Conservation (phyloP, 2,329 filamentous ascomycete genomes). For the Verticillium nubilum region DNA sequence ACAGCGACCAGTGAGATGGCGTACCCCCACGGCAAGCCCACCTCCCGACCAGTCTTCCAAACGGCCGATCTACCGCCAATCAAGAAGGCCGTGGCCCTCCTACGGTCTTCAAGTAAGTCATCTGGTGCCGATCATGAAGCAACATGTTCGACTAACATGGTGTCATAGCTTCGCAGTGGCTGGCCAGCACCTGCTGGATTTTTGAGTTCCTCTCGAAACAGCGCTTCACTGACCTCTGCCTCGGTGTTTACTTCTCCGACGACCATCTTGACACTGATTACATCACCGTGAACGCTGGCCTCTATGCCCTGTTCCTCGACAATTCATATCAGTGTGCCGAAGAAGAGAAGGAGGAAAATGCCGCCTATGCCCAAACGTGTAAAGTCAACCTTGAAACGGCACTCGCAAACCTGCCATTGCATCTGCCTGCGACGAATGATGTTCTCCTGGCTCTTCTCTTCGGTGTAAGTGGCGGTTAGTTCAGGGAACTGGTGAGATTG, state of each 20-base stretch:
- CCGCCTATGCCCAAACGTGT: slow-evolving; percentile 17
- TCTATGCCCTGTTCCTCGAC: slow-evolving; percentile 23
- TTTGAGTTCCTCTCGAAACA: slow-evolving; percentile 21
- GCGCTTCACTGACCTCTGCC: slow-evolving; percentile 23
- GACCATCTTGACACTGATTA: slow-evolving; percentile 25
- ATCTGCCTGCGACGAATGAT: slow-evolving; percentile 22
- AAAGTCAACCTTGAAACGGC: slow-evolving; percentile 24
- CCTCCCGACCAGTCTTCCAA: slow-evolving; percentile 1
- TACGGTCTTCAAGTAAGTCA: slow-evolving; percentile 3
- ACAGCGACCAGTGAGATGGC: slow-evolving; percentile 18
- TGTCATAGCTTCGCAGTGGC: not conserved
- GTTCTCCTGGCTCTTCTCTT: slow-evolving; percentile 17
- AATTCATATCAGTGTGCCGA: slow-evolving; percentile 5
- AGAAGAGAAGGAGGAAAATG: slow-evolving; percentile 16
- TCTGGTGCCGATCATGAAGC: no score
- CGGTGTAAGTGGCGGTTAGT: slow-evolving; percentile 8
- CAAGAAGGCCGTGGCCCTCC: slow-evolving; percentile 7
- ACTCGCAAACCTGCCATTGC: slow-evolving; percentile 22
- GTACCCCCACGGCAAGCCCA: slow-evolving; percentile 14
- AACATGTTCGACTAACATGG: no score
- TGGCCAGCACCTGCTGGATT: slow-evolving; percentile 19
- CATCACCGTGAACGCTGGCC: slow-evolving; percentile 25
- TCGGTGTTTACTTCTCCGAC: slow-evolving; percentile 25
- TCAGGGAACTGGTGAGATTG: not conserved
- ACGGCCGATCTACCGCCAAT: slow-evolving; percentile 11